Conservation (phyloP, 2,329 filamentous ascomycete genomes). For the Byssoonygena ceratinophila region DNA sequence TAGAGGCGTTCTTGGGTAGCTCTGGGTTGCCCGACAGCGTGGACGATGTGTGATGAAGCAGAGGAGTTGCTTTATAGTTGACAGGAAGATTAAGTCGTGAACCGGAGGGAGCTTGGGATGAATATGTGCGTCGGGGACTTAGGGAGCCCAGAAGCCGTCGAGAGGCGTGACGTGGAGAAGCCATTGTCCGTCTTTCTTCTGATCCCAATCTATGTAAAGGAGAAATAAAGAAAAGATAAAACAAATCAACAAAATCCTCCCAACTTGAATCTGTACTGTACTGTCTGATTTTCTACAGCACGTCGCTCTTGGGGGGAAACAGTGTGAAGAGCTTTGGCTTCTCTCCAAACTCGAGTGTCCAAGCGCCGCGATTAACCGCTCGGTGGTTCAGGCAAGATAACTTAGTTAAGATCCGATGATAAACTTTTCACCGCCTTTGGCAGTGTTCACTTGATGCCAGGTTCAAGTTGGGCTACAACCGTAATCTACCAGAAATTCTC, state of each 20-base stretch:
- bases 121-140: conserved; percentile 33
- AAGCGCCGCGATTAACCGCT: conserved; percentile 11
- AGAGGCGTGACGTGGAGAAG: conserved; percentile 6
- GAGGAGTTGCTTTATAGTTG: conserved; percentile 71
- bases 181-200: not conserved
- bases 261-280: not conserved
- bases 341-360: not conserved
- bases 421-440: conserved; percentile 9
- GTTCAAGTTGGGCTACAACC: no score
- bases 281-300: not conserved
- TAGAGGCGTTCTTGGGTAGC: conserved; percentile 59
- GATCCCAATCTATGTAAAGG: not conserved
- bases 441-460: not conserved
- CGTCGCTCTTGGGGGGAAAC: not conserved
- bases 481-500: not conserved
- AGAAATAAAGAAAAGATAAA: not conserved
- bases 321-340: not conserved
- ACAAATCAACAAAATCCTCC: not conserved
- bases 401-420: conserved; percentile 11
- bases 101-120: conserved; percentile 36
- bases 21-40: conserved; percentile 61
- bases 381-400: conserved; percentile 3
- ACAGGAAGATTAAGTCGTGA: conserved; percentile 70
- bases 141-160: conserved; percentile 9
- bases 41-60: conserved; percentile 71